Conservation (phyloP, 495 filamentous ascomycete genomes). For the Aspergillus sclerotioniger region DNA sequence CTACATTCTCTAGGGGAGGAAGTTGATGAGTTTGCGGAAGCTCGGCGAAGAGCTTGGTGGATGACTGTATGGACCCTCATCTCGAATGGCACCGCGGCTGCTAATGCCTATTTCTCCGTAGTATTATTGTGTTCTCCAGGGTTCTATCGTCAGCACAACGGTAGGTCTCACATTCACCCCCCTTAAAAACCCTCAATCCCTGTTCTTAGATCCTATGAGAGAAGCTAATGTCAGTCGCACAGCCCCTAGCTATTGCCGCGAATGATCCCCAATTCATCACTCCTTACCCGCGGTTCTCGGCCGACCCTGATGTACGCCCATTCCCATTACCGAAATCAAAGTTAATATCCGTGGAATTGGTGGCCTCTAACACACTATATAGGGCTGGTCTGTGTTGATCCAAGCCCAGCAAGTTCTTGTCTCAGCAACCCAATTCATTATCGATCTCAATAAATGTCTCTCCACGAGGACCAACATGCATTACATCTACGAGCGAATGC, state of each 20-base stretch:
- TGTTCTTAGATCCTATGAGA: not conserved
- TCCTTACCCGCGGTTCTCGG: conserved; percentile 49
- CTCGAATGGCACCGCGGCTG: not conserved
- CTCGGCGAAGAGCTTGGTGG: conserved; percentile 59
- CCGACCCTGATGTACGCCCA: conserved; percentile 51
- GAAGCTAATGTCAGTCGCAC: conserved; percentile 7
- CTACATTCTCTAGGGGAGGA: conserved; percentile 47
- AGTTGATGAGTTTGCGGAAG: conserved; percentile 52
- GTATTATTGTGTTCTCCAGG: conserved; percentile 60
- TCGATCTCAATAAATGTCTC: conserved; percentile 48
- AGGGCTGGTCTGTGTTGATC: conserved; percentile 56
- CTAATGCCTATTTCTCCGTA: conserved; percentile 23
- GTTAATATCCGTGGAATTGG: not conserved
- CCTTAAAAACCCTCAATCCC: not conserved
- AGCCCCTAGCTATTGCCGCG: conserved; percentile 54
- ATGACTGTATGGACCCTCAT: conserved; percentile 48
- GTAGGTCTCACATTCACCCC: conserved; percentile 30
- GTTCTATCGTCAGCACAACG: conserved; percentile 59
- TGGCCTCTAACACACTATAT: conserved; percentile 11
- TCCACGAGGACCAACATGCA: conserved; percentile 36
- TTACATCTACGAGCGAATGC: conserved; percentile 54
- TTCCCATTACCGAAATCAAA: not conserved
- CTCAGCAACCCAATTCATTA: conserved; percentile 55
- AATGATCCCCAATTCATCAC: conserved; percentile 58
- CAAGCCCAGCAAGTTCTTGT: conserved; percentile 58